Base-by-base conservation (phyloP, 305 asterid species). In the Euphrasia arctica region DNA sequence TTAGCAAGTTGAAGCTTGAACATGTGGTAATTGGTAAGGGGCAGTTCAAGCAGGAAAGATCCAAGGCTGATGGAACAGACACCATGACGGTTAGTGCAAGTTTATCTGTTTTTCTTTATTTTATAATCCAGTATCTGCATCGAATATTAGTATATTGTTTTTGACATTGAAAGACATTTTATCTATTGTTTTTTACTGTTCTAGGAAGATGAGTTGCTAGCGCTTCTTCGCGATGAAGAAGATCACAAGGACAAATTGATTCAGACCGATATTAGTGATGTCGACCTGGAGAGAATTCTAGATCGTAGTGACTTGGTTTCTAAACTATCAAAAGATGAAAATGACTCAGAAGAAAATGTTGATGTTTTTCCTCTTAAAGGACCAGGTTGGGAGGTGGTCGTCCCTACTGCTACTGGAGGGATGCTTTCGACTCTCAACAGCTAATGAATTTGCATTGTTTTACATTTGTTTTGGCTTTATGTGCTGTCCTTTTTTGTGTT, bases 1-100 rank as follows among this genome's bases (percentile, higher is more conserved):
- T 84, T 65, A 85, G 97, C 84, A 93, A 93, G 84, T 81, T 93
- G 77, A 90, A 79, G 85, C 97, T 93, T 47, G 99, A 93, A 77
- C 99, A 93, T 63, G 95, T 93, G 64, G 99, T 93, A 61, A 88
- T 93, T n/a, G 99, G 95, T 12, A 93, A 90, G 75, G 99, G 99
- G 51, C 95, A 86, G 74, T 93, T 93, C 67, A 71, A 82, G 73
- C 99, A 88, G 79, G 99, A 93, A 73, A 80, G 86, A 61, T 66
- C 82, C 70, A 85, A 88, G 66, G 63, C 85, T 54, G 81, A 77
- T 15, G 74, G 72, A 12, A 63, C 52, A 31, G 90, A 84, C 22
- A 39, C 60, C 48, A 71, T 78, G 74, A 82, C 73, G 86, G 97
- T 92, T 57, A 43, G 88, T 81, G 55, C 45, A 8, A 39, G 45